phyloP scores from a whole-genome alignment of 164 flowering plant species.

The Hamamelis virginiana region DNA sequence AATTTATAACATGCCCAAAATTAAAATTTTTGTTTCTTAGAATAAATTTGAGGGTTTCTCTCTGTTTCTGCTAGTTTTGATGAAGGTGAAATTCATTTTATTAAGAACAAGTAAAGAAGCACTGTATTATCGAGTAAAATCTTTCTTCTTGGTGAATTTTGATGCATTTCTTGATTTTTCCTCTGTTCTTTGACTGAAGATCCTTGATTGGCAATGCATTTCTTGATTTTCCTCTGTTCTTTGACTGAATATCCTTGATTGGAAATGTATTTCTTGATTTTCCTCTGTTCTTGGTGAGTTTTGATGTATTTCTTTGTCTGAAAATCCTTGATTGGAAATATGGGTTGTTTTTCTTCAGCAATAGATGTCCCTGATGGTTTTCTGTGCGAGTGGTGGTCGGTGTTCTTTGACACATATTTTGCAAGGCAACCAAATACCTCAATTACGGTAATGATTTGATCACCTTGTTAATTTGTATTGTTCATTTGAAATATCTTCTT shows the following conservation, averaged over 20 bases:
- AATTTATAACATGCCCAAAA: no score
- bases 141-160: background rate
- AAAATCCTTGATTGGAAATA: background rate
- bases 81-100: background rate
- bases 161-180: background rate
- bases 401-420: background rate
- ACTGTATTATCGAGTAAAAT: background rate
- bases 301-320: no score
- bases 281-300: no score
- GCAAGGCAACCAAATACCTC: background rate
- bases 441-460: background rate
- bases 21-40: no score
- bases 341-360: background rate
- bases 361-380: constrained; percentile 14
- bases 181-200: no score
- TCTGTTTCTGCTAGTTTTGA: no score
- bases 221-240: background rate
- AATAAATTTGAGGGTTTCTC: no score
- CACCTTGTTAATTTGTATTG: background rate
- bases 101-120: background rate
- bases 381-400: constrained; percentile 11
- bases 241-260: no score
- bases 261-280: no score
- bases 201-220: no score
- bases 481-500: background rate